phyloP scores from a whole-genome alignment of 495 filamentous ascomycete genomes.

The Penicillium angulare region DNA sequence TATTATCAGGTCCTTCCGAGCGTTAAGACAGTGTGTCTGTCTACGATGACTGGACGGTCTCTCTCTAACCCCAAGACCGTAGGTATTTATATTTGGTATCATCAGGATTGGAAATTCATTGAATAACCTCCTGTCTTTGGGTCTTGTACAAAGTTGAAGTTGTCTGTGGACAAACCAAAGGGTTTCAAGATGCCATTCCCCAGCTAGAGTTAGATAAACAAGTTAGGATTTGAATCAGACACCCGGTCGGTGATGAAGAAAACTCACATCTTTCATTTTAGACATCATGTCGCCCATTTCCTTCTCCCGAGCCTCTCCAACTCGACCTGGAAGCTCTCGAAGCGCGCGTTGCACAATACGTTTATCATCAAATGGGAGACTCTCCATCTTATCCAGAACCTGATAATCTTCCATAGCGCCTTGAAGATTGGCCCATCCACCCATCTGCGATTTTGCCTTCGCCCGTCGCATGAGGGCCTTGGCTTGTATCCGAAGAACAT shows the following conservation, averaged over 20 bases:
- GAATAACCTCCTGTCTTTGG: slow-evolving; percentile 87
- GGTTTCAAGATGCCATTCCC: slow-evolving; percentile 90
- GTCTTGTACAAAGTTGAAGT: slow-evolving; percentile 91
- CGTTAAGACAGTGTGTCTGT: too few relatives aligned
- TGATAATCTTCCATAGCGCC: slow-evolving; percentile 79
- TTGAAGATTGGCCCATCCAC: slow-evolving; percentile 78
- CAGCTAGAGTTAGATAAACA: slow-evolving; percentile 45
- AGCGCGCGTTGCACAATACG: slow-evolving; percentile 66
- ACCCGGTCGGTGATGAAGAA: background rate
- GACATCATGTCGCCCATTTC: slow-evolving; percentile 97
- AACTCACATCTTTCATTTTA: slow-evolving; percentile 80
- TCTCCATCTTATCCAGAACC: slow-evolving; percentile 51
- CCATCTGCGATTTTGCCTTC: slow-evolving; percentile 65
- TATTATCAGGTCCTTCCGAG: too few relatives aligned
- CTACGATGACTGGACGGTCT: too few relatives aligned
- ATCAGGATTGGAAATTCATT: slow-evolving; percentile 70
- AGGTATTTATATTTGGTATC: background rate
- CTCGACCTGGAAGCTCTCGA: slow-evolving; percentile 57
- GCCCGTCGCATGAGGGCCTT: slow-evolving; percentile 88
- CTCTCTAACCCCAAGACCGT: background rate
- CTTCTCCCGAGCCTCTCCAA: slow-evolving; percentile 73
- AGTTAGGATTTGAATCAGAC: background rate
- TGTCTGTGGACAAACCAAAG: slow-evolving; percentile 88
- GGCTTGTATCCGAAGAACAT: slow-evolving; percentile 73
- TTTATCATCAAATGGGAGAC: slow-evolving; percentile 61